phyloP scores from a whole-genome alignment of 2,329 filamentous ascomycete species.

The Byssochlamys sp. region DNA sequence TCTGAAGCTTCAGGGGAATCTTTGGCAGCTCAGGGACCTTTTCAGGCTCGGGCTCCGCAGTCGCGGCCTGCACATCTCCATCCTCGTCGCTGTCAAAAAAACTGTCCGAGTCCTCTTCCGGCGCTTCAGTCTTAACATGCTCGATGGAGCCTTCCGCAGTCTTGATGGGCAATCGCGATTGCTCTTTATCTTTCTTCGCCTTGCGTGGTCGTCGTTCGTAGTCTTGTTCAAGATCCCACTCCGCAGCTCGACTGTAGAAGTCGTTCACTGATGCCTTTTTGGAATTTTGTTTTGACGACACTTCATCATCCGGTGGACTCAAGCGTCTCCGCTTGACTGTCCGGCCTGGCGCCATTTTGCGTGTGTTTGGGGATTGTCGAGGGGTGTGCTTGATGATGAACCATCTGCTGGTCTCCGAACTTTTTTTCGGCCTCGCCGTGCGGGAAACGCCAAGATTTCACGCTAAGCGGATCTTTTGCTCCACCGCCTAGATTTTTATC shows the following conservation, averaged over 20 bases:
- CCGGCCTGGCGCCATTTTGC: constrained; percentile 38
- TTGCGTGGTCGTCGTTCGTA: constrained; percentile 76
- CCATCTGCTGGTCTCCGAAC: not conserved
- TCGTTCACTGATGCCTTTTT: constrained; percentile 30
- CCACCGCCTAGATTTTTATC: constrained; percentile 16
- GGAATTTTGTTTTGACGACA: constrained; percentile 17
- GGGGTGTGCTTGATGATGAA: constrained; percentile 1
- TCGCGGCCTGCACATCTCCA: constrained; percentile 41
- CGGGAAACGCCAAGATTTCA: constrained; percentile 19
- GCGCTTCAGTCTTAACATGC: constrained; percentile 38
- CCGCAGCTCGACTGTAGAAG: constrained; percentile 64
- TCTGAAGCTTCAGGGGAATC: constrained; percentile 66
- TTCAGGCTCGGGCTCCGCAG: constrained; percentile 33
- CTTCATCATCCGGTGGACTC: constrained; percentile 37
- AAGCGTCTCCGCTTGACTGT: constrained; percentile 43
- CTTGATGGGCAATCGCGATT: constrained; percentile 72
- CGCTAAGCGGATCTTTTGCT: constrained; percentile 11
- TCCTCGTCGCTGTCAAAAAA: constrained; percentile 54
- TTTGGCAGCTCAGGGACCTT: constrained; percentile 45
- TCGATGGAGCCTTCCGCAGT: constrained; percentile 67
- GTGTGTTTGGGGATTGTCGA: not conserved
- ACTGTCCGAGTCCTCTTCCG: constrained; percentile 50
- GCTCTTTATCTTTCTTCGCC: constrained; percentile 62
- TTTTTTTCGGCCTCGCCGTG: not conserved
- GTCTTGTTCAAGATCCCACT: constrained; percentile 85